phyloP scores from a whole-genome alignment of 2,329 filamentous ascomycete genomes.

The Talaromyces sp. region DNA sequence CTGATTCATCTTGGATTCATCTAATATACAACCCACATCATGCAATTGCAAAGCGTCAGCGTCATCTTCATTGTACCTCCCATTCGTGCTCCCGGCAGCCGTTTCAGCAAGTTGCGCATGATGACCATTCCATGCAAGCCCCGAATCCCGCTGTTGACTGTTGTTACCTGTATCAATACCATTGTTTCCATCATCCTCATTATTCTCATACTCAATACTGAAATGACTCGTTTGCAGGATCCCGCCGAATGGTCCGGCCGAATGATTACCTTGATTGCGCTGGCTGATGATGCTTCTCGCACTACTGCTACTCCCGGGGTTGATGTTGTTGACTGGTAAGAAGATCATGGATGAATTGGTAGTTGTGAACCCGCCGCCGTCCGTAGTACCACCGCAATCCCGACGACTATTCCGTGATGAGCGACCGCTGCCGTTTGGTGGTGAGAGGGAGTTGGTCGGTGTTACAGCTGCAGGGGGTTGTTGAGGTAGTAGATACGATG shows the following conservation, averaged over 20 bases:
- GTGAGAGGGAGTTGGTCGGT: neutral
- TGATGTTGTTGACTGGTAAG: neutral
- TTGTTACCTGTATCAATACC: neutral
- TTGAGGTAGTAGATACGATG: neutral
- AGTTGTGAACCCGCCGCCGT: neutral
- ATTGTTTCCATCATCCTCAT: neutral
- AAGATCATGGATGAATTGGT: slow-evolving; percentile 5
- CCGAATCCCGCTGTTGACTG: neutral
- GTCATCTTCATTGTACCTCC: slow-evolving; percentile 5
- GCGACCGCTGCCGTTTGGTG: neutral
- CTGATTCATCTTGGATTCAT: neutral
- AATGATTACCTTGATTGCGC: neutral
- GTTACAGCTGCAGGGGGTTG: neutral
- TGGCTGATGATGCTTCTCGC: neutral
- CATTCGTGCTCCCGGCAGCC: neutral
- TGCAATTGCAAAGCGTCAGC: slow-evolving; percentile 11
- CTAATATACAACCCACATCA: slow-evolving; percentile 15
- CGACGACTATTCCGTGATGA: neutral
- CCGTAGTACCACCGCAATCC: neutral
- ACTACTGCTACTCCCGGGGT: neutral
- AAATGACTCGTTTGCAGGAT: slow-evolving; percentile 15
- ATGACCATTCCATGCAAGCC: neutral
- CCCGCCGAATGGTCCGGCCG: neutral
- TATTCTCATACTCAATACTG: slow-evolving; percentile 14
- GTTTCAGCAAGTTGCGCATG: neutral